These are phyloP conservation scores for Torulaspora pretoriensis DNA, from an alignment of 1,139 yeast species.

Conservation along the genomic window DNA sequence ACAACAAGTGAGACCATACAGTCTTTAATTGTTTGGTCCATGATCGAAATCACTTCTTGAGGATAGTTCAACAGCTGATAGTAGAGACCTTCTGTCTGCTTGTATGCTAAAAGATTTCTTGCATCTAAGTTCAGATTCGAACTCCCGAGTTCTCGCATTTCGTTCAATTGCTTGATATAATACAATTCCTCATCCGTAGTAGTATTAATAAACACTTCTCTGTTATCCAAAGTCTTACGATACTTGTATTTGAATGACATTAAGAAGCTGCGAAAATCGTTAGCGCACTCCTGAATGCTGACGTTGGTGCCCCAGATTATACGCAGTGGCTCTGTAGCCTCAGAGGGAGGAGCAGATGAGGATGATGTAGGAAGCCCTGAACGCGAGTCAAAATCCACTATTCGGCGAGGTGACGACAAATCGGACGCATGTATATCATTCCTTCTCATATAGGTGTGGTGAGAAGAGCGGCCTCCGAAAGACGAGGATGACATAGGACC, in stretches of 20 bases:
- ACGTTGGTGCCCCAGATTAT: conserved; percentile 99
- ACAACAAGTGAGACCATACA: conserved; percentile 76
- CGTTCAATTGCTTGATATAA: conserved; percentile 68
- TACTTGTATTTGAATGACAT: conserved; percentile 78
- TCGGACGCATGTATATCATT: conserved; percentile 60
- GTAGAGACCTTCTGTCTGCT: conserved; percentile 72
- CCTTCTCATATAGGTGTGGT: conserved; percentile 40
- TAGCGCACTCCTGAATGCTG: conserved; percentile 80
- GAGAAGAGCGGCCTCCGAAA: conserved; percentile 33
- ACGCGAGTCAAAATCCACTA: conserved; percentile 33
- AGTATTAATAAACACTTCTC: conserved; percentile 39
- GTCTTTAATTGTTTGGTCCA: conserved; percentile 95
- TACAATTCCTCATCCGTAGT: conserved; percentile 69
- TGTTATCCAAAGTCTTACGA: conserved; percentile 58
- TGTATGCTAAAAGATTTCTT: conserved; percentile 68
- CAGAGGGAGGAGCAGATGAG: conserved; percentile 33
- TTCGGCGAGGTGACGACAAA: conserved; percentile 49
- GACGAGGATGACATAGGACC: conserved; percentile 28
- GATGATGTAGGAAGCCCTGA: conserved; percentile 26
- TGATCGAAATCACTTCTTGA: conserved; percentile 92
- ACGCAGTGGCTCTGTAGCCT: conserved; percentile 66
- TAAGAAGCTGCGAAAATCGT: conserved; percentile 73
- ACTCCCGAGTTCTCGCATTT: conserved; percentile 73
- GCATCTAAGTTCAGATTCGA: conserved; percentile 85
- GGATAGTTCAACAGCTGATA: conserved; percentile 88